Base-by-base conservation (phyloP, 129 eudicot species). In the Tagetes patula region DNA sequence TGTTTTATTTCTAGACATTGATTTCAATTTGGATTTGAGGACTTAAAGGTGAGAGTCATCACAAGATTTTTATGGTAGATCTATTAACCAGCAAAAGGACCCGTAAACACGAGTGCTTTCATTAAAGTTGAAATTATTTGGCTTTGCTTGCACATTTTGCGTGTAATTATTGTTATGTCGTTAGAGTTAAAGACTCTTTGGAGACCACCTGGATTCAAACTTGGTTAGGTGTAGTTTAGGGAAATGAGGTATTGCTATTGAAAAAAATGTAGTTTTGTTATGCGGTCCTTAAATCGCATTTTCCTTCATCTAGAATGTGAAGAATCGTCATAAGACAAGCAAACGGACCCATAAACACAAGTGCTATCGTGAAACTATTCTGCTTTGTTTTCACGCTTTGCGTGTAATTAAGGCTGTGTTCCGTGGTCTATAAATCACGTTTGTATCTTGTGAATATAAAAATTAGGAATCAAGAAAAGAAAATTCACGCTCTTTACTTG, bases 401-500 rank as follows among this genome's bases (percentile, higher is more conserved):
- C 37, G 11, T 53, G 39, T 53, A 10, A 10, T 41, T 62, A 39
- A 12, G 54, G 13, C 41, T 49, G 50, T 70, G 47, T 27, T 54
- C 64, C 11, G 31, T 71, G 66, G 56, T 52, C 56, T 65, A 75
- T 73, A 38, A 43, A 45, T 50, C 68, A 62, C 34, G 50, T 54
- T 67, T 82, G 72, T 72, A 71, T 60, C 62, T 34, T 61, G 40
- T 77, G 63, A 65, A 55, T 70, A 66, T 66, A 27, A 41, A 64
- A 37, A 14, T 4, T 45, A 6, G 10, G 37, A 36, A 42, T 33
- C 72, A 66, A 58, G 39, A 58, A 63, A 63, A 61, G 81, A 55
- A 55, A 27, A 5, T 77, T 49, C 65, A 65, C 53, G 69, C 39
- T 46, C 36, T 73, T 37, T 40, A 37, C 74, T 65, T 72, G 72